Evolutionary conservation across 169 alveolate genomes (phyloP).

Genomic region (Theileria parva): DNA sequence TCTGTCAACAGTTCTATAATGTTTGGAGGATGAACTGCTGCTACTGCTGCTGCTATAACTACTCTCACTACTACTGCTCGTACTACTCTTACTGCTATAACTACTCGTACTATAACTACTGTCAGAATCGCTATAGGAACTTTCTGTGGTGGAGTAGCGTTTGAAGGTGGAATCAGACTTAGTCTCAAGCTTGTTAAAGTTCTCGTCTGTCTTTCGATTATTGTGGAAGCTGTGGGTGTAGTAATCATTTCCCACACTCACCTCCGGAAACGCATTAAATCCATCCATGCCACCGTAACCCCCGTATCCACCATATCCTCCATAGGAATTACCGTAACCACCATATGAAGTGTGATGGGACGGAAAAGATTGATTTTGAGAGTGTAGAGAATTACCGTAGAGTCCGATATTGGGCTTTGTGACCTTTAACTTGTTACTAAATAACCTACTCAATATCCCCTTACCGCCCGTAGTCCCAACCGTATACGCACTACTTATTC

Average conservation of each 20-base stretch:
- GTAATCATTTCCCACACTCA: neutral
- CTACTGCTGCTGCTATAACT: neutral
- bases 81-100: neutral
- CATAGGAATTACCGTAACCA: too few species aligned
- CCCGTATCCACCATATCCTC: neutral
- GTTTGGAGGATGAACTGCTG: too few species aligned
- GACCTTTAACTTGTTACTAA: too few species aligned
- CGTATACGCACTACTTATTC: neutral
- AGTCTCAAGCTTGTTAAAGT: neutral
- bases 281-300: neutral
- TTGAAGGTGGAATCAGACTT: neutral
- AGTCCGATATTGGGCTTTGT: neutral
- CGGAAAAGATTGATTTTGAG: too few species aligned
- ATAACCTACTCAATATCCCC: neutral
- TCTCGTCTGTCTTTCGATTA: neutral
- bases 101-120: neutral
- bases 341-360: too few species aligned
- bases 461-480: neutral
- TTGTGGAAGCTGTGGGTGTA: neutral
- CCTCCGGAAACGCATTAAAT: neutral
- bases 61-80: neutral
- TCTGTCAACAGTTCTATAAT: too few species aligned
- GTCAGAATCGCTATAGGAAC: neutral
- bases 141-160: neutral
- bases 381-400: neutral